A percentile compares a stretch with the other conserved stretches of the same genome.
phyloP scores from a whole-genome alignment of 2,329 filamentous ascomycete genomes.

The Pseudonectria buxi region DNA sequence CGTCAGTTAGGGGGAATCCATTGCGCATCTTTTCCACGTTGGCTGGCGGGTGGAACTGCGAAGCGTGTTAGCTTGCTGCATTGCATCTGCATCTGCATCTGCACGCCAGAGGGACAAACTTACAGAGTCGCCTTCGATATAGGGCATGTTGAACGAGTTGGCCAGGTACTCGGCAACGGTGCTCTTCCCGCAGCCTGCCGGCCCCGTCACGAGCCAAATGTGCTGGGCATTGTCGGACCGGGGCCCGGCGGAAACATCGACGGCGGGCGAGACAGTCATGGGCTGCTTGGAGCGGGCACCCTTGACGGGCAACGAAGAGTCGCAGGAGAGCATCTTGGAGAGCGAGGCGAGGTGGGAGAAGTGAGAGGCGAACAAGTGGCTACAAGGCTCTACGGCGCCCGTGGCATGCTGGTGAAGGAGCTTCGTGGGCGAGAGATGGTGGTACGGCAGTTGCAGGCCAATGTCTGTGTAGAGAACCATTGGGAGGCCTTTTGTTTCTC shows the following conservation, averaged over 20 bases:
- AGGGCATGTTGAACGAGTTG: constrained; percentile 56
- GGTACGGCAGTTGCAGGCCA: constrained; percentile 11
- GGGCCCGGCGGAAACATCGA: constrained; percentile 22
- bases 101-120: constrained; percentile 22
- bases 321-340: constrained; percentile 44
- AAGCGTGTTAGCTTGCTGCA: constrained; percentile 18
- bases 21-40: constrained; percentile 89
- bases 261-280: constrained; percentile 20
- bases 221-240: constrained; percentile 44
- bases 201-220: constrained; percentile 75
- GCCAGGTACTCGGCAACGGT: constrained; percentile 64
- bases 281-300: constrained; percentile 21
- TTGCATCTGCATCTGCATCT: no score
- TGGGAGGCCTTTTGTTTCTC: no score
- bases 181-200: constrained; percentile 73
- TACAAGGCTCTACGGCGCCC: constrained; percentile 6
- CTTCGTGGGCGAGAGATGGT: constrained; percentile 6
- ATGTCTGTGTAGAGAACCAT: constrained; percentile 7
- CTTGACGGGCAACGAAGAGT: constrained; percentile 38
- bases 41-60: constrained; percentile 63
- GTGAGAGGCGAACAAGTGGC: background rate
- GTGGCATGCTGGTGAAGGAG: constrained; percentile 8
- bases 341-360: background rate
- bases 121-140: constrained; percentile 74
- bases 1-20: constrained; percentile 79